These are phyloP conservation scores for Lachnellula occidentalis DNA, from an alignment of 2,329 filamentous ascomycete species.

Conservation along the genomic window DNA sequence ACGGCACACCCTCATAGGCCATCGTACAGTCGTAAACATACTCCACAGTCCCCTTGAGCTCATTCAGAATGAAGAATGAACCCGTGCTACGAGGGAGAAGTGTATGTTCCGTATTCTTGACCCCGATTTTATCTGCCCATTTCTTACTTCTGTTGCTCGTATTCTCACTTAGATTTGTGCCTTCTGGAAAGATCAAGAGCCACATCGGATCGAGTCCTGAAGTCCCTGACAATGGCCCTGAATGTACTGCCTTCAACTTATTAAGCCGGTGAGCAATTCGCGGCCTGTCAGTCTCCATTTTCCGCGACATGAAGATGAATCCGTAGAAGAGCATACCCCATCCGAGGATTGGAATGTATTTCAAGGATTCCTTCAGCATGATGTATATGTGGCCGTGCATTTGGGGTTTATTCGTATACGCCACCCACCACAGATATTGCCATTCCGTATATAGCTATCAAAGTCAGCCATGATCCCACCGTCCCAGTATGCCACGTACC, in stretches of 20 bases:
- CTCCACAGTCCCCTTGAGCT: conserved; percentile 68
- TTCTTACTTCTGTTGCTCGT: conserved; percentile 63
- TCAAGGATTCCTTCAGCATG: conserved; percentile 82
- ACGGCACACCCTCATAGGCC: conserved; percentile 90
- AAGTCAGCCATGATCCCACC: conserved; percentile 16
- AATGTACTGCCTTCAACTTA: conserved; percentile 57
- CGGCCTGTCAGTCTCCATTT: conserved; percentile 74
- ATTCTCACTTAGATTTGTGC: conserved; percentile 72
- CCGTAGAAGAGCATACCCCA: conserved; percentile 80
- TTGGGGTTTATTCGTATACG: conserved; percentile 68
- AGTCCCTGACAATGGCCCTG: conserved; percentile 46
- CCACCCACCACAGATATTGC: conserved; percentile 91
- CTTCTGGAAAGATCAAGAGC: conserved; percentile 83
- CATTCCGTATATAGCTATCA: conserved; percentile 76
- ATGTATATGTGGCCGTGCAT: conserved; percentile 88
- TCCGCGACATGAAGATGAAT: conserved; percentile 88
- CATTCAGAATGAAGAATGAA: conserved; percentile 70
- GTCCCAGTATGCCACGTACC: conserved; percentile 33
- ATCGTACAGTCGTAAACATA: conserved; percentile 93
- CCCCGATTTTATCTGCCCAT: conserved; percentile 72
- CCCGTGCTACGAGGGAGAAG: conserved; percentile 78
- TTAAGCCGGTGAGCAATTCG: conserved; percentile 69
- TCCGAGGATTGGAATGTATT: conserved; percentile 73
- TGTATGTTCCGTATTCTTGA: conserved; percentile 67
- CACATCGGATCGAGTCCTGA: conserved; percentile 74